Evolutionary conservation across 257 asterid species (phyloP), one percentile per base, ranked within the genome.

Genomic region (Solanum peruvianum): DNA sequence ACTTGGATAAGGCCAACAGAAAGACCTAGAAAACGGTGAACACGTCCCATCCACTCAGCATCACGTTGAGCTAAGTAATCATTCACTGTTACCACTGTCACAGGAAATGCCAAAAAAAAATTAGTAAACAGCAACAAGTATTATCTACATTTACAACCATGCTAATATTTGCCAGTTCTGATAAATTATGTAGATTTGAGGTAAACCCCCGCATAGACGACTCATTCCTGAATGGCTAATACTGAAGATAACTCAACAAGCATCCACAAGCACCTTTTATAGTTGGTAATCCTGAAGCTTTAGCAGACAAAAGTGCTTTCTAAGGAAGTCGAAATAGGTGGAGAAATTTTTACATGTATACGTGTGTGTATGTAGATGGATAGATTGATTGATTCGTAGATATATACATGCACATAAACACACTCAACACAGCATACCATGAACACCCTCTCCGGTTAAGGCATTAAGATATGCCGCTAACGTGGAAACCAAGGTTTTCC

Each of bases 41-140:
- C 98, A 84, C 96, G 98, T 62, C 99, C 99, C 99, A 97, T 97
- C 99, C 99, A 97, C 89, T 97, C 99, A 86, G 99, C 99, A 95
- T 97, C 99, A 78, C 99, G 95, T 89, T 94, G 96, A 89, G 99
- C 98, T 75, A 97, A 95, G 93, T 97, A 97, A 90, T 96, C 99
- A 90, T 97, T 97, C 82, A 96, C 99, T 2, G 99, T 97, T 49
- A 96, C 99, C 90, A 97, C 99, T 95, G 95, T 87, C 91, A 93
- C 41, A 88, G 85, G 27, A 81, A 29, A 77, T 86, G 82, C 42
- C 58, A 56, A 67, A 82, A 76, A 25, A 41, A 64, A 86, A 56
- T 73, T 80, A 84, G 82, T 71, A 81, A 90, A 86, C 37, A 33
- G 18, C 73, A 75, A 78, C 60, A 60, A 45, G 64, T 62, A 39